Evolutionary conservation across 495 filamentous ascomycete species (phyloP).

Genomic region (Trichocladium uniseriatum): DNA sequence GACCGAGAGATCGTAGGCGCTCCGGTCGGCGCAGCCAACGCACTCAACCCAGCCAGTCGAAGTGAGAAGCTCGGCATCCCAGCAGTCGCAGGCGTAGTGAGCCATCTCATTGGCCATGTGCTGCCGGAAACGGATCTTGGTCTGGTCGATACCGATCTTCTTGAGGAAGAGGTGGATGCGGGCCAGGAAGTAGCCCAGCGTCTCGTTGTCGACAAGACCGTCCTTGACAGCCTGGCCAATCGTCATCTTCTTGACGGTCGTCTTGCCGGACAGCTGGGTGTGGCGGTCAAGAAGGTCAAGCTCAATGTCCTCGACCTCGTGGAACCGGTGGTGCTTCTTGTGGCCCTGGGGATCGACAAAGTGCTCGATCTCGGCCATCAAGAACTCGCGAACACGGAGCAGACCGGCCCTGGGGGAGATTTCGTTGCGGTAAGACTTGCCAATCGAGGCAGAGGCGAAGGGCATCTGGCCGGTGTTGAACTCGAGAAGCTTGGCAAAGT

Average conservation of each 20-base stretch:
- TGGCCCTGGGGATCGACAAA: conserved; percentile 62
- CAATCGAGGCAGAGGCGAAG: conserved; percentile 69
- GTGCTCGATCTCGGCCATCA: conserved; percentile 80
- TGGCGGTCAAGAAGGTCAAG: conserved; percentile 61
- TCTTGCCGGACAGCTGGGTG: conserved; percentile 62
- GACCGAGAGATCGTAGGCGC: conserved; percentile 69
- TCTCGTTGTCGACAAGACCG: conserved; percentile 71
- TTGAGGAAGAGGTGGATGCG: conserved; percentile 66
- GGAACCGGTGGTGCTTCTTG: conserved; percentile 64
- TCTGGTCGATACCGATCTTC: conserved; percentile 58
- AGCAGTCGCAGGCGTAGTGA: conserved; percentile 76
- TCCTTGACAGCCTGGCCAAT: conserved; percentile 64
- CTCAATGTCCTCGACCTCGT: conserved; percentile 55
- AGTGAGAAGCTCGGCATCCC: conserved; percentile 72
- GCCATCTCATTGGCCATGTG: conserved; percentile 76
- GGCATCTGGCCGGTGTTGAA: conserved; percentile 67
- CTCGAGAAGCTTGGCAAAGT: conserved; percentile 68
- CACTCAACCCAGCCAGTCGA: conserved; percentile 83
- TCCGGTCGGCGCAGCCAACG: conserved; percentile 75
- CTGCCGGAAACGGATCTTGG: conserved; percentile 72
- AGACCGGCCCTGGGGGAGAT: conserved; percentile 66
- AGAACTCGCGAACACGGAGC: conserved; percentile 69
- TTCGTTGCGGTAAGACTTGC: conserved; percentile 72
- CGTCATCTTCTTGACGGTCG: conserved; percentile 47
- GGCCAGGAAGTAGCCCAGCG: conserved; percentile 78